Conservation (phyloP, 331 rosid species). For the Quercus lobata region DNA sequence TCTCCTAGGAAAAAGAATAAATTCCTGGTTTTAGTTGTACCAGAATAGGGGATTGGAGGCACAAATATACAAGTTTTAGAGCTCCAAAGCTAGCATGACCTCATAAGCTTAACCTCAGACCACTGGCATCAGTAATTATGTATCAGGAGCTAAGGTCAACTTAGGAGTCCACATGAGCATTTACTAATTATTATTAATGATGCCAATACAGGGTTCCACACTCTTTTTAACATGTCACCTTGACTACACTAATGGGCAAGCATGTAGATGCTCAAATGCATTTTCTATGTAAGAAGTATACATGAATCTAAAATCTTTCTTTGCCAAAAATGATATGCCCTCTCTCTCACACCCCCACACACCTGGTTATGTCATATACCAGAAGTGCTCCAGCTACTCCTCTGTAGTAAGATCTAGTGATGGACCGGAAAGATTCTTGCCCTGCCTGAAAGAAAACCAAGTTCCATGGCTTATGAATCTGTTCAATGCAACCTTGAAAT, state of each 20-base stretch:
- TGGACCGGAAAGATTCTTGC: conserved; percentile 94
- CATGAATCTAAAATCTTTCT: not conserved
- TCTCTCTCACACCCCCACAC: not conserved
- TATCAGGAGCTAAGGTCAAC: not conserved
- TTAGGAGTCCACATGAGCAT: not conserved
- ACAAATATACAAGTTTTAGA: not conserved
- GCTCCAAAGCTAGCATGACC: not conserved
- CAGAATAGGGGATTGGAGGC: not conserved
- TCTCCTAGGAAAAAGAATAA: conserved; percentile 53
- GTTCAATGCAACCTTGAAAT: not conserved
- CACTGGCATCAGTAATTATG: not conserved
- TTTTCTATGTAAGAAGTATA: not conserved
- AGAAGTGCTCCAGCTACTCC: conserved; percentile 97
- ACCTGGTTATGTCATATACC: conserved; percentile 97
- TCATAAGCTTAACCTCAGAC: not conserved
- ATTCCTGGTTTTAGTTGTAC: not conserved
- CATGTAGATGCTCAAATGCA: not conserved
- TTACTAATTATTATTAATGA: not conserved
- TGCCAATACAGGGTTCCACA: not conserved
- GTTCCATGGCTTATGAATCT: not conserved
- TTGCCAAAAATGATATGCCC: not conserved
- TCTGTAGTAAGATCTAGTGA: conserved; percentile 88
- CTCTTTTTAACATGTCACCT: not conserved
- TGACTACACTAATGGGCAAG: not conserved
- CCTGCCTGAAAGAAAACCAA: conserved; percentile 64